Percentiles rank a stretch among this genome's conserved stretches.
Evolutionary conservation across 1,284 basidiomycete genomes (phyloP).

Genomic region (Ustilago crameri): DNA sequence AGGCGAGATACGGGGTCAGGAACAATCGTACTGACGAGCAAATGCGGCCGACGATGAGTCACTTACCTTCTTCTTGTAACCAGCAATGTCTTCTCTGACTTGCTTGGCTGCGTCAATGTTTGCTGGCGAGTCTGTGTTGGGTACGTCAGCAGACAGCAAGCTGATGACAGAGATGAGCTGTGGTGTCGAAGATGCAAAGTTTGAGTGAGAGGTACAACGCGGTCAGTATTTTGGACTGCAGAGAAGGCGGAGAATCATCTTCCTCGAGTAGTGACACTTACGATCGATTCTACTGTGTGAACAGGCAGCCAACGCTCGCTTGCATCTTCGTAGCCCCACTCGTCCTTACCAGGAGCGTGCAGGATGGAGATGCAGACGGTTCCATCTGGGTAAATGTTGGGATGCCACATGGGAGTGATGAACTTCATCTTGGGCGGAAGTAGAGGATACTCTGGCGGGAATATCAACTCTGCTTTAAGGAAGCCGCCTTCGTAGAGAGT

Average conservation of each 20-base stretch:
- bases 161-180: constrained; percentile 97
- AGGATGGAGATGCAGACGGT: constrained; percentile 95
- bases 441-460: constrained; percentile 77
- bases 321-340: constrained; percentile 97
- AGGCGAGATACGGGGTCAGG: background rate
- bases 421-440: constrained; percentile 96
- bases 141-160: constrained; percentile 88
- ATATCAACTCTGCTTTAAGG: constrained; percentile 65
- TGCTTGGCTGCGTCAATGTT: constrained; percentile 84
- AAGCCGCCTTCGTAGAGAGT: constrained; percentile 68
- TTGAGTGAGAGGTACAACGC: background rate
- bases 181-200: background rate
- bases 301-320: constrained; percentile 98
- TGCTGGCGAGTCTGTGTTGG: constrained; percentile 93
- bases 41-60: background rate
- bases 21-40: too few species aligned
- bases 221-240: background rate
- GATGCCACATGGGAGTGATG: constrained; percentile 97
- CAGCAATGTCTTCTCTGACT: constrained; percentile 64
- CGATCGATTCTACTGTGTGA: constrained; percentile 95
- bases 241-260: background rate
- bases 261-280: constrained; percentile 73
- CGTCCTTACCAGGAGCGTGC: constrained; percentile 96
- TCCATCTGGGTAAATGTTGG: constrained; percentile 89
- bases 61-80: constrained; percentile 64